These are phyloP conservation scores for Talaromyces piceae DNA, from an alignment of 2,329 filamentous ascomycete species.

Conservation along the genomic window DNA sequence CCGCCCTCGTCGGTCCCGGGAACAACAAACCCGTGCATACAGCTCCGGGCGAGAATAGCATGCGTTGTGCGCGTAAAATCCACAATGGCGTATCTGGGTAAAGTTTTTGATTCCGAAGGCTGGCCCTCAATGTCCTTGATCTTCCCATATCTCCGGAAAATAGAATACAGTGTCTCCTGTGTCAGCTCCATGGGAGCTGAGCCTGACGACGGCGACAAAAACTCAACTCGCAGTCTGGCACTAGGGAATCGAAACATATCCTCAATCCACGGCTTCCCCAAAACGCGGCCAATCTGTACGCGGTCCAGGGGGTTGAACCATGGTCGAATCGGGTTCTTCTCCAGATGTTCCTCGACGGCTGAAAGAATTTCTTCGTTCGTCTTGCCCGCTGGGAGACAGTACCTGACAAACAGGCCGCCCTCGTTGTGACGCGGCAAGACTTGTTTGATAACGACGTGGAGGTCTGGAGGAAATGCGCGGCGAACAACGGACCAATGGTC, in stretches of 20 bases:
- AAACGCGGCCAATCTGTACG: constrained; percentile 65
- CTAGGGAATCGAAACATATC: constrained; percentile 80
- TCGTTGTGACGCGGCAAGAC: constrained; percentile 81
- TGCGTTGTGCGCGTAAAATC: constrained; percentile 67
- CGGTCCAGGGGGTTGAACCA: constrained; percentile 81
- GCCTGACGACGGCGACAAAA: constrained; percentile 65
- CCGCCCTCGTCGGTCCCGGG: constrained; percentile 57
- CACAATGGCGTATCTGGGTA: constrained; percentile 71
- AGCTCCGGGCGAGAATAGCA: constrained; percentile 84
- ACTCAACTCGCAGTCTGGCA: constrained; percentile 71
- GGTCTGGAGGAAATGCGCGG: constrained; percentile 54
- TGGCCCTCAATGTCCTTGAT: constrained; percentile 78
- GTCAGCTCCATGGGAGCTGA: constrained; percentile 67
- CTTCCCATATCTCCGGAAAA: constrained; percentile 87
- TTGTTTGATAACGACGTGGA: constrained; percentile 66
- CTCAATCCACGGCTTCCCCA: constrained; percentile 86
- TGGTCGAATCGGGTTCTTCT: constrained; percentile 65
- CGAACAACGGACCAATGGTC: constrained; percentile 51
- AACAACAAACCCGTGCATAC: constrained; percentile 76
- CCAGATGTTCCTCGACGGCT: constrained; percentile 55
- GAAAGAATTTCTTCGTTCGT: constrained; percentile 49
- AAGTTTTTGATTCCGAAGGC: constrained; percentile 74
- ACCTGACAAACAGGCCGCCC: constrained; percentile 89
- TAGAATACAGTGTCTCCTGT: constrained; percentile 76
- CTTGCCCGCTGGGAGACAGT: constrained; percentile 48